Evolutionary conservation across 306 rosid species (phyloP).

Genomic region (Prunus mira): DNA sequence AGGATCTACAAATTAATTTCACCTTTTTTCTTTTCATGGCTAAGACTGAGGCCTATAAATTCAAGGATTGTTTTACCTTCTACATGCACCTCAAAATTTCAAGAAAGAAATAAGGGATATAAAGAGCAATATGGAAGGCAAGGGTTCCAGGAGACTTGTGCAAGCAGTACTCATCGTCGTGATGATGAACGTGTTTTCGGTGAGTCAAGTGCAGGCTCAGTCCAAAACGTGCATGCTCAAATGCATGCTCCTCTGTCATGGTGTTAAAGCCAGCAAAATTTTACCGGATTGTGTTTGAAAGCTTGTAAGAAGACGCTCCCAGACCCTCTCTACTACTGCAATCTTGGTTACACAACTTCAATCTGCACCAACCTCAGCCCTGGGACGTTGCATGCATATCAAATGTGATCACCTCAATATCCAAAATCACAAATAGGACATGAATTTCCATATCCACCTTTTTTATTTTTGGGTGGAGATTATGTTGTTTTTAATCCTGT

Average conservation of each 20-base stretch:
- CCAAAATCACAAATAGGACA: no score
- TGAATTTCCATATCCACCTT: no score
- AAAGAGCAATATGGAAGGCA: background rate
- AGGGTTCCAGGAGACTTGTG: background rate
- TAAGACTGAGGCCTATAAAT: background rate
- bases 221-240: background rate
- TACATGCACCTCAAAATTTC: background rate
- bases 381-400: background rate
- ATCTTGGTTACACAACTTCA: background rate
- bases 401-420: background rate
- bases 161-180: no score
- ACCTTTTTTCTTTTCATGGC: no score
- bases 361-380: background rate
- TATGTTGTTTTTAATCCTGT: no score
- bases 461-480: no score
- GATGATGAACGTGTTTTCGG: background rate
- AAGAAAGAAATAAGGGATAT: background rate
- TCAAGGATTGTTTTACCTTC: background rate
- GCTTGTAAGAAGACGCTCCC: background rate
- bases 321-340: background rate
- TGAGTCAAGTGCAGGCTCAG: background rate
- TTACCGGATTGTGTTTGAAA: background rate
- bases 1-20: no score
- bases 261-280: background rate
- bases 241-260: background rate